Evolutionary conservation across 345 rosid genomes (phyloP), one percentile per base, ranked within the genome.

Genomic region (Salix suchowensis): DNA sequence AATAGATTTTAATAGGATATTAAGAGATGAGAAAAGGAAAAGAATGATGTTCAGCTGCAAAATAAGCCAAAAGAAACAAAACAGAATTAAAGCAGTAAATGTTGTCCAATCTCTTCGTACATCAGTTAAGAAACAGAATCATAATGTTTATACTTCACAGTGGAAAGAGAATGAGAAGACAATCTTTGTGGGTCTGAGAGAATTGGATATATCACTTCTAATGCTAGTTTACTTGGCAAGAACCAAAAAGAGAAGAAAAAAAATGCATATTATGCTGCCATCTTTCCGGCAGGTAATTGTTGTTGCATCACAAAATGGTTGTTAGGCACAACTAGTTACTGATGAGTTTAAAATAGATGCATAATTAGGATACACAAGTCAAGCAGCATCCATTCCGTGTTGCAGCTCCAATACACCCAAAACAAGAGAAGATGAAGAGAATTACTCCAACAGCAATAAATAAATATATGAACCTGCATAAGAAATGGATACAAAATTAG

Each of bases 371-470:
- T 96, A 96, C 99, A 84, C 92, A 96, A 82, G 88, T 76, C 85
- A 96, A 82, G 88, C 99, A 96, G 90, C 99, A 96, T 65, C 93
- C 89, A 34, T 88, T 96, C 80, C 96, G 76, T n/a, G 93, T 82
- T 68, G 86, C 77, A 81, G 92, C 86, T 81, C 97, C 97, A 65
- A 91, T 71, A 73, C 99, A 96, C 58, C 99, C 99, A 83, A 89
- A 88, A 69, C 92, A 96, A n/a, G 99, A 94, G 78, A 92, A 84
- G 79, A 96, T 81, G 55, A 96, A 89, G 68, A 96, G 88, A 84
- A 93, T 76, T 68, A 84, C 93, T 34, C 99, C 99, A 1, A 92
- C 82, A 54, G 93, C 98, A 83, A 94, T 82, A 80, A 96, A 96
- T 85, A 91, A 80, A 87, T 89, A 92, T 71, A 96, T 87, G 75